Evolutionary conservation across 768 basidiomycete genomes (phyloP).

Genomic region (Chalciporus sphaerocephalus): DNA sequence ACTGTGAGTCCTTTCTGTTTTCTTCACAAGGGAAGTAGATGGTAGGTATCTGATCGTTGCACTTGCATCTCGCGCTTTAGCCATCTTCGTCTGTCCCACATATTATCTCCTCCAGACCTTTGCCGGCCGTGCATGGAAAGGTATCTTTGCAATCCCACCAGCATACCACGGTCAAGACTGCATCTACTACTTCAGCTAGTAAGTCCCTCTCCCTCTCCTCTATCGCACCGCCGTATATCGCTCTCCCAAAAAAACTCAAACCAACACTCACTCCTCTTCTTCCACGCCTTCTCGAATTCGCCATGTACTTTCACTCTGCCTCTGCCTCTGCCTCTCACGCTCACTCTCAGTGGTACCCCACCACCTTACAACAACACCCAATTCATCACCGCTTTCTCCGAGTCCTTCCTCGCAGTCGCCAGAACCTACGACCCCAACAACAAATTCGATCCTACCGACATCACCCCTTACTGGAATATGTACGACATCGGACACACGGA

Average conservation of each 20-base stretch:
- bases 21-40: too few species aligned
- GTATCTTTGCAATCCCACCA: constrained; percentile 16
- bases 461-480: constrained; percentile 19
- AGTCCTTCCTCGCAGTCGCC: constrained; percentile 14
- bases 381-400: constrained; percentile 22
- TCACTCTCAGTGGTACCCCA: neutral
- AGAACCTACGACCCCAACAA: constrained; percentile 10
- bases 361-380: constrained; percentile 20
- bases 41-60: too few species aligned
- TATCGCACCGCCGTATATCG: too few species aligned
- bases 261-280: too few species aligned
- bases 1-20: too few species aligned
- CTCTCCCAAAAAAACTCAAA: too few species aligned
- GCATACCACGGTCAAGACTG: too few species aligned
- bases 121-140: constrained; percentile 24
- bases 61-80: constrained; percentile 13
- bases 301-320: too few species aligned
- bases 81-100: constrained; percentile 30
- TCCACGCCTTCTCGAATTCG: too few species aligned
- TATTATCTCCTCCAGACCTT: constrained; percentile 26
- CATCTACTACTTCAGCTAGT: too few species aligned
- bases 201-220: too few species aligned
- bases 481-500: constrained; percentile 27
- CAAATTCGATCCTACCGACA: constrained; percentile 14
- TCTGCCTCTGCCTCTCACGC: too few species aligned